A percentile compares a stretch with the other conserved stretches of the same genome.
Conservation (phyloP, 164 flowering plant genomes). For the Vitis cinerea region DNA sequence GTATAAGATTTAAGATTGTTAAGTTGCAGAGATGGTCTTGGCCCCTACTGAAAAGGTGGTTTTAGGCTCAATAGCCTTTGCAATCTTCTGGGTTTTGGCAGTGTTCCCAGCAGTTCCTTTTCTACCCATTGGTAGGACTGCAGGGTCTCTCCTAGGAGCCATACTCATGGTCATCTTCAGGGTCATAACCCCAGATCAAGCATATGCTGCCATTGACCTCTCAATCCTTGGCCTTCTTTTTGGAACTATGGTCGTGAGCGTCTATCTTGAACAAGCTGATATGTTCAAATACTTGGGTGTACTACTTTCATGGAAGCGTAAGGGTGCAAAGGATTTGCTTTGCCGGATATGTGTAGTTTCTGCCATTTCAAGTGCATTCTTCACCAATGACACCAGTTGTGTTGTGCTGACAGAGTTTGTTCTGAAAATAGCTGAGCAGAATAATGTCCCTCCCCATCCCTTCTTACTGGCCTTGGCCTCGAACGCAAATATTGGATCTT, state of each 20-base stretch:
- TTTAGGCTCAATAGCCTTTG: conserved; percentile 75
- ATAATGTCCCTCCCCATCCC: conserved; percentile 85
- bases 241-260: conserved; percentile 88
- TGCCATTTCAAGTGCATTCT: conserved; percentile 80
- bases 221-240: conserved; percentile 89
- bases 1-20: neutral
- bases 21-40: conserved; percentile 45
- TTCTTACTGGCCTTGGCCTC: conserved; percentile 85
- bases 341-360: conserved; percentile 67
- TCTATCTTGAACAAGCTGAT: conserved; percentile 81
- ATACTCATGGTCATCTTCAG: conserved; percentile 83
- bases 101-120: conserved; percentile 89
- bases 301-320: conserved; percentile 69
- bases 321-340: conserved; percentile 80
- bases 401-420: conserved; percentile 87
- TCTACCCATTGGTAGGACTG: conserved; percentile 85
- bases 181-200: conserved; percentile 76
- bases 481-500: conserved; percentile 85
- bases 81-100: conserved; percentile 79
- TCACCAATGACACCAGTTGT: conserved; percentile 89
- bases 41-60: conserved; percentile 55
- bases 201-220: conserved; percentile 81
- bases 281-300: conserved; percentile 81
- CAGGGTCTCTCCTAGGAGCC: conserved; percentile 87
- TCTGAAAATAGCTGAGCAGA: conserved; percentile 74